Evolutionary conservation across 2,329 filamentous ascomycete species (phyloP).

Genomic region (Neocatenulostroma microsporum): DNA sequence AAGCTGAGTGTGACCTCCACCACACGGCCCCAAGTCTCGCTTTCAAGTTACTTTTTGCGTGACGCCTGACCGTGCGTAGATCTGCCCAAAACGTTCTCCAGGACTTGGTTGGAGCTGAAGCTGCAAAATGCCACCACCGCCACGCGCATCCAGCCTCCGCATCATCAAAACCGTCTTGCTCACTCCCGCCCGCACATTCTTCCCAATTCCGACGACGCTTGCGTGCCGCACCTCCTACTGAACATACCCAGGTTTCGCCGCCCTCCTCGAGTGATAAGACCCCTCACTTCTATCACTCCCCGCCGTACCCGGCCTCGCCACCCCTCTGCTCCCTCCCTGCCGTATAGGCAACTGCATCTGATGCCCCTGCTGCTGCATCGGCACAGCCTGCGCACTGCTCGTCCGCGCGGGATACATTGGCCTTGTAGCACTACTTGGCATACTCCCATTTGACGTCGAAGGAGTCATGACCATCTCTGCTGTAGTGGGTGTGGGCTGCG

Average conservation of each 20-base stretch:
- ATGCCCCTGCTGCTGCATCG: conserved; percentile 16
- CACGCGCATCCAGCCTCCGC: no score
- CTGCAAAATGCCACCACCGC: no score
- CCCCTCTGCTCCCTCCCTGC: conserved; percentile 23
- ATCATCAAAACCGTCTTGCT: no score
- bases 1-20: no score
- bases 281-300: conserved; percentile 8
- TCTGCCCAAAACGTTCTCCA: no score
- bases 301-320: conserved; percentile 20
- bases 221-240: conserved; percentile 13
- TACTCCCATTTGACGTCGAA: no score
- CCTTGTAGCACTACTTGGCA: conserved; percentile 25
- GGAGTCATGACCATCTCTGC: conserved; percentile 28
- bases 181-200: no score
- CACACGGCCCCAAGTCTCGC: no score
- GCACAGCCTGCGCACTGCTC: conserved; percentile 32
- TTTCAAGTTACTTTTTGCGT: no score
- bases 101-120: no score
- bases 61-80: no score
- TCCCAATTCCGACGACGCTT: no score
- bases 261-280: neutral
- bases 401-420: conserved; percentile 38
- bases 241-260: conserved; percentile 16
- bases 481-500: conserved; percentile 21
- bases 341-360: conserved; percentile 40